These are phyloP conservation scores for Exsudoporus frostii DNA, from an alignment of 768 basidiomycete species.

Conservation along the genomic window DNA sequence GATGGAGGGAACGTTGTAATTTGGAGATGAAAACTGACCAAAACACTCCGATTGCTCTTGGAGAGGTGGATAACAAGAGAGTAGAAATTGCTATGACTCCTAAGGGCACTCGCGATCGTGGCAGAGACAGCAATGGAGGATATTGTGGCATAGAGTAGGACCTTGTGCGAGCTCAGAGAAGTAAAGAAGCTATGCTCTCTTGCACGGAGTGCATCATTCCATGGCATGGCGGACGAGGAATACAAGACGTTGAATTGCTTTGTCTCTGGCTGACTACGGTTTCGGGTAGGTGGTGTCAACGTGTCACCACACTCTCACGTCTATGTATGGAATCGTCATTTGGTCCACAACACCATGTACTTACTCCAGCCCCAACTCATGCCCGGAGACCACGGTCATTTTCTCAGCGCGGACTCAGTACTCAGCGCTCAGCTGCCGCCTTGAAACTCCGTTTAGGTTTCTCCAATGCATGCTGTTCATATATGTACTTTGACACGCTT, in stretches of 20 bases:
- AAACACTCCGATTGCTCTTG: conserved; percentile 86
- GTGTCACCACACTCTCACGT: conserved; percentile 21
- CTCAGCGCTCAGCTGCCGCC: too few species aligned
- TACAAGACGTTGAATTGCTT: neutral
- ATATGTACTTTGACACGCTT: neutral
- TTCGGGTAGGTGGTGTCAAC: neutral
- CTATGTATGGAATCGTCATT: neutral
- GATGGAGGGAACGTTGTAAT: neutral
- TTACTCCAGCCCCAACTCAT: neutral
- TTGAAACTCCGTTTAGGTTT: neutral
- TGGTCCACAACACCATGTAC: neutral
- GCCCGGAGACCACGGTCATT: neutral
- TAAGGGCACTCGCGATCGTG: conserved; percentile 76
- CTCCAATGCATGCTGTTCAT: neutral
- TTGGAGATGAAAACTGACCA: conserved; percentile 51
- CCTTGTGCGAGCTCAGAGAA: conserved; percentile 56
- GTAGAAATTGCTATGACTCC: conserved; percentile 88
- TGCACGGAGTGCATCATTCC: conserved; percentile 48
- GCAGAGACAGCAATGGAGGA: conserved; percentile 69
- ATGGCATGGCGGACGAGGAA: conserved; percentile 39
- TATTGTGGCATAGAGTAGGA: conserved; percentile 64
- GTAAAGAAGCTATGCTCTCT: conserved; percentile 47
- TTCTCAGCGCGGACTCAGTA: neutral
- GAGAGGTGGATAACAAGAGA: conserved; percentile 91
- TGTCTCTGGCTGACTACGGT: neutral